Evolutionary conservation across 768 basidiomycete species (phyloP).

Genomic region (Boletus huronensis): DNA sequence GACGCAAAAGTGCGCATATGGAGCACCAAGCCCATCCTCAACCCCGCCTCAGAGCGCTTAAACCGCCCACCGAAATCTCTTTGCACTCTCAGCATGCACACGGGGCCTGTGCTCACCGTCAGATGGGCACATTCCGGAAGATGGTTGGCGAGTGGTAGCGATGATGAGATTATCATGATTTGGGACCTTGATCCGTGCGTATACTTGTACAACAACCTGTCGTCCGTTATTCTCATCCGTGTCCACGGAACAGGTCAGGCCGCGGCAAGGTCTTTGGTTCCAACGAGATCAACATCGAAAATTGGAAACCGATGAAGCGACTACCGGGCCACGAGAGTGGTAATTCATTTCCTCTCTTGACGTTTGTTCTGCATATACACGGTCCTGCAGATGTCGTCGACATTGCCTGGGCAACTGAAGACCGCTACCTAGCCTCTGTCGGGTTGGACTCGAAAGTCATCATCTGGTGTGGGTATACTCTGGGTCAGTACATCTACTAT

Average conservation of each 20-base stretch:
- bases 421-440: constrained; percentile 89
- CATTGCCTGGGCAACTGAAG: constrained; percentile 92
- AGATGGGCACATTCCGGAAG: constrained; percentile 92
- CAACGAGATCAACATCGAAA: constrained; percentile 94
- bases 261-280: constrained; percentile 91
- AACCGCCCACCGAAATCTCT: constrained; percentile 80
- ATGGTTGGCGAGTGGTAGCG: constrained; percentile 94
- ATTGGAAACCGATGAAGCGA: constrained; percentile 92
- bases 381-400: constrained; percentile 78
- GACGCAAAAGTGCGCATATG: constrained; percentile 97
- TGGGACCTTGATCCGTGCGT: constrained; percentile 96
- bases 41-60: constrained; percentile 59
- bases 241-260: constrained; percentile 51
- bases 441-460: constrained; percentile 89
- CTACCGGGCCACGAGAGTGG: constrained; percentile 95
- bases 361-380: constrained; percentile 3
- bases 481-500: constrained; percentile 51
- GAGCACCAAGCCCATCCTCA: constrained; percentile 95
- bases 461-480: constrained; percentile 91
- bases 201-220: not conserved
- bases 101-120: constrained; percentile 87
- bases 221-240: constrained; percentile 2
- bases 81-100: constrained; percentile 91
- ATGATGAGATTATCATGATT: constrained; percentile 93
- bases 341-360: constrained; percentile 33